A percentile compares a stretch with the other conserved stretches of the same genome.
phyloP scores from a whole-genome alignment of 768 basidiomycete species.

The Lyophyllum shimeji region DNA sequence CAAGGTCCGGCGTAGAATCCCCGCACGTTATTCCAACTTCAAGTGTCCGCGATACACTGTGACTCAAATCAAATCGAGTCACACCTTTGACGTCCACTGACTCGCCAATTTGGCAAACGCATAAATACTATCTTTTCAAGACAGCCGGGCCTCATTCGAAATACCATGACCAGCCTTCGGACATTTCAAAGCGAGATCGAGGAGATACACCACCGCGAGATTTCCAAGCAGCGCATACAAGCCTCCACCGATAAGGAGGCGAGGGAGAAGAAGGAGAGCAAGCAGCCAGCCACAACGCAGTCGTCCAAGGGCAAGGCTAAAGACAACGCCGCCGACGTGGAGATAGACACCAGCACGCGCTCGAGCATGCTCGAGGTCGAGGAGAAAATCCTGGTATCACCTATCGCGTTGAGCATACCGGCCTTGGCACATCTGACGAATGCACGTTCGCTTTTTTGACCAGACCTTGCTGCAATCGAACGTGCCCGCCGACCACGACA shows the following conservation, averaged over 20 bases:
- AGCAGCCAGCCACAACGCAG: conserved; percentile 10
- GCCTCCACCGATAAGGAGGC: conserved; percentile 30
- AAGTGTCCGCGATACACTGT: conserved; percentile 2
- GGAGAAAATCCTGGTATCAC: conserved; percentile 52
- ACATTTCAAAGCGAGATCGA: conserved; percentile 78
- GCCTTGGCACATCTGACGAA: background rate
- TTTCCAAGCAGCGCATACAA: conserved; percentile 57
- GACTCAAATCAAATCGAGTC: conserved; percentile 14
- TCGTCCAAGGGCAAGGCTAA: conserved; percentile 41
- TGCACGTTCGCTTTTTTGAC: conserved; percentile 5
- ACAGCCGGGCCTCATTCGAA: background rate
- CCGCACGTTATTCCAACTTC: background rate
- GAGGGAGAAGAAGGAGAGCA: conserved; percentile 30
- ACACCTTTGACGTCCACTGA: conserved; percentile 16
- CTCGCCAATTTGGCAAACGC: conserved; percentile 15
- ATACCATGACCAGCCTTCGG: conserved; percentile 52
- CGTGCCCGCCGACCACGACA: conserved; percentile 41
- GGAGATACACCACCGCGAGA: conserved; percentile 68
- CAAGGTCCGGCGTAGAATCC: background rate
- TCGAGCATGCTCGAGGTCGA: conserved; percentile 46
- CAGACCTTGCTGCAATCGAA: conserved; percentile 49
- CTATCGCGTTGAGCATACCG: background rate
- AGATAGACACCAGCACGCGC: conserved; percentile 8
- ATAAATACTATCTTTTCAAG: conserved; percentile 11
- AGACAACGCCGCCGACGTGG: conserved; percentile 24